Evolutionary conservation across 495 filamentous ascomycete species (phyloP).

Genomic region (Tuber magnatum): DNA sequence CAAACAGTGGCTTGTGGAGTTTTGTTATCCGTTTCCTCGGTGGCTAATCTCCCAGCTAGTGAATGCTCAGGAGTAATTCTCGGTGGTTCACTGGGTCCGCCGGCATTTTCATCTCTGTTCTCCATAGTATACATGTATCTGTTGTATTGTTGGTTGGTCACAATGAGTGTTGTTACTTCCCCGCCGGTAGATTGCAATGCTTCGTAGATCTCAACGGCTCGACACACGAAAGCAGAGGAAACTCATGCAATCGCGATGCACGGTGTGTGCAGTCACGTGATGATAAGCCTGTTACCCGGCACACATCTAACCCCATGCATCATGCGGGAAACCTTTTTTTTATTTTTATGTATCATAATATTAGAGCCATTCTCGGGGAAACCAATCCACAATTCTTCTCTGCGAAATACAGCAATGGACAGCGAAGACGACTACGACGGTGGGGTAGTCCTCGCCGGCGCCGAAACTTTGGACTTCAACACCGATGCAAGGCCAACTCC

Average conservation of each 20-base stretch:
- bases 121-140: neutral
- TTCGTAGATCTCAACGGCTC: neutral
- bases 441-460: conserved; percentile 16
- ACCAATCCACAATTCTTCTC: too few relatives aligned
- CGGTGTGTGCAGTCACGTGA: neutral
- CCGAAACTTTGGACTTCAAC: neutral
- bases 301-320: neutral
- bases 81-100: neutral
- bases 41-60: neutral
- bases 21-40: conserved; percentile 14
- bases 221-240: neutral
- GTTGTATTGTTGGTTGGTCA: neutral
- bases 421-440: conserved; percentile 36
- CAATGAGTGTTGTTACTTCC: neutral
- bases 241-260: neutral
- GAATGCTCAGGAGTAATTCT: neutral
- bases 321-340: neutral
- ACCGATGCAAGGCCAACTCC: neutral
- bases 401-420: conserved; percentile 17
- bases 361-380: too few relatives aligned
- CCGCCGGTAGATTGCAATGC: neutral
- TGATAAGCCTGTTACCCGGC: neutral
- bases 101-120: neutral
- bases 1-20: conserved; percentile 10
- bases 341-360: neutral